Evolutionary conservation across 2,329 filamentous ascomycete species (phyloP), one percentile per base, ranked within the genome.

Genomic region (Zymoseptoria pseudotritici): DNA sequence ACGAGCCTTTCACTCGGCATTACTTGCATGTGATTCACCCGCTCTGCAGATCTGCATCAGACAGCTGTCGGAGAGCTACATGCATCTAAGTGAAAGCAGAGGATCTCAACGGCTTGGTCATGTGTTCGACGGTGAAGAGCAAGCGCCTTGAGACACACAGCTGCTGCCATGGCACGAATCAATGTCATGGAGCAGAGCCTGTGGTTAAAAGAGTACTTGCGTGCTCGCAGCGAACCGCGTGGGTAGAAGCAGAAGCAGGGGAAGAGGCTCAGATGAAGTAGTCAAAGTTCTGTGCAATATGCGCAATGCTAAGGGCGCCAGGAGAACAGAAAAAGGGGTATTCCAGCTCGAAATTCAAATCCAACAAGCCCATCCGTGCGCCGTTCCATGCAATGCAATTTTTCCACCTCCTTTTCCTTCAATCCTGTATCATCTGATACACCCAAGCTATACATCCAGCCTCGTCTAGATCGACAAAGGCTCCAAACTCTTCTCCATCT

Each of bases 401-500:
- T 46, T 17, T n/a, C 36, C 17, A 7, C 13, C 36, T n/a, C 36
- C 17, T 46, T 46, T 17, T 2, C 6, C 17, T 7, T 46, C 0
- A 5, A 17, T 46, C 36, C 36, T 46, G 36, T 6, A 46, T 46
- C 36, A 17, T 46, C 36, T n/a, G 4, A 46, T 46, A 17, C 13
- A 46, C 3, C 11, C 13, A 46, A 6, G 1, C 36, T 7, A 13
- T n/a, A 46, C 36, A 46, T 17, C 36, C 36, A 29, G 26, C 26
- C 26, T 29, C 26, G 8, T 46, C 13, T 46, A 52, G 7, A 24
- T 52, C n/a, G 20, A 52, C 50, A 52, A 52, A n/a, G 50, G 22
- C 54, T 66, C 65, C 51, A 58, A 65, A 53, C 66, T 67, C 59
- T 68, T 65, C 36, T 66, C 68, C 61, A 69, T 67, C 9, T 65